phyloP scores from a whole-genome alignment of 306 rosid genomes.

The Vigna radiata region DNA sequence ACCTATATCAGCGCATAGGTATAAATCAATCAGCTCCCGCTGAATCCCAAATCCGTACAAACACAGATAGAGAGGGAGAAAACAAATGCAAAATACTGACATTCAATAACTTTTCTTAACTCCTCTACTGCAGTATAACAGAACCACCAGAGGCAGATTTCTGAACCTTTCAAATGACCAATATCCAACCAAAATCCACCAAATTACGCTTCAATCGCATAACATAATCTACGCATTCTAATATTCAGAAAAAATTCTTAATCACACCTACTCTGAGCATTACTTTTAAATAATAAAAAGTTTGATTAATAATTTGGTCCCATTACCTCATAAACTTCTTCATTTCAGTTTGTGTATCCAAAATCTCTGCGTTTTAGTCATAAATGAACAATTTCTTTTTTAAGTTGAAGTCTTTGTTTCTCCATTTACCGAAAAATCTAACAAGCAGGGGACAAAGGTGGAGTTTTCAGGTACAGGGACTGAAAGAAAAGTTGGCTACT shows the following conservation, averaged over 20 bases:
- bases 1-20: constrained; percentile 59
- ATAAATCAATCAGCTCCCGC: constrained; percentile 34
- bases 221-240: constrained; percentile 9
- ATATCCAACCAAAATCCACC: constrained; percentile 19
- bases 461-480: not conserved
- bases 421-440: too few relatives aligned
- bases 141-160: constrained; percentile 14
- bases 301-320: too few relatives aligned
- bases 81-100: constrained; percentile 29
- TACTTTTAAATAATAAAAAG: not conserved
- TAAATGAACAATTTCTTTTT: too few relatives aligned
- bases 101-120: not conserved
- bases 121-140: constrained; percentile 10
- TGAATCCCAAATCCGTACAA: constrained; percentile 9
- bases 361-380: too few relatives aligned
- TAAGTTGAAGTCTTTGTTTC: too few relatives aligned
- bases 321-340: too few relatives aligned
- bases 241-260: constrained; percentile 9
- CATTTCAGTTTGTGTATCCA: too few relatives aligned
- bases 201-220: constrained; percentile 10
- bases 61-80: not conserved
- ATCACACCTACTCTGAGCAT: constrained; percentile 16
- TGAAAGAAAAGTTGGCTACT: not conserved
- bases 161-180: constrained; percentile 34
- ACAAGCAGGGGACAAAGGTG: too few relatives aligned